These are phyloP conservation scores for Tolypocladium cylindrosporum DNA, from an alignment of 2,329 filamentous ascomycete genomes.

Conservation along the genomic window DNA sequence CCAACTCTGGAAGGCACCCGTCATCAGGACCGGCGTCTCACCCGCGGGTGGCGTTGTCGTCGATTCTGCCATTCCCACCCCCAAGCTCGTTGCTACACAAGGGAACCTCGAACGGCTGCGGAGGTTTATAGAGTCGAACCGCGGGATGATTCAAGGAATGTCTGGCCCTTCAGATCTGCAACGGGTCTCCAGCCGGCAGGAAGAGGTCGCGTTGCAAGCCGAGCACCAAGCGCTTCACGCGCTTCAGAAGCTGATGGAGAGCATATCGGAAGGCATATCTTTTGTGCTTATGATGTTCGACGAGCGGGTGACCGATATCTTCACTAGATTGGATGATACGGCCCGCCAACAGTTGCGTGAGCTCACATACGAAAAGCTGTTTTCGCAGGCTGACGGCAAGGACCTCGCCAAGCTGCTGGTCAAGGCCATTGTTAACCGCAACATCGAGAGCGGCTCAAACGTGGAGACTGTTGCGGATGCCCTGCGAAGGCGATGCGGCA, in stretches of 20 bases:
- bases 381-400: conserved; percentile 68
- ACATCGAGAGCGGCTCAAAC: conserved; percentile 92
- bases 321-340: conserved; percentile 60
- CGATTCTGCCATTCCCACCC: conserved; percentile 52
- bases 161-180: conserved; percentile 84
- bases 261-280: conserved; percentile 92
- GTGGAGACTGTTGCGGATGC: conserved; percentile 96
- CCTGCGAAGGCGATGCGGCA: conserved; percentile 83
- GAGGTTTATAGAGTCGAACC: conserved; percentile 79
- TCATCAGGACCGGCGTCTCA: conserved; percentile 47
- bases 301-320: conserved; percentile 83
- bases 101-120: conserved; percentile 69
- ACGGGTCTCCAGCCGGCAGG: conserved; percentile 68
- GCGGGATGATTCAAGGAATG: conserved; percentile 83
- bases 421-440: conserved; percentile 95
- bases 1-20: conserved; percentile 73
- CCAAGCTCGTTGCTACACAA: conserved; percentile 69
- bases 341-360: conserved; percentile 60
- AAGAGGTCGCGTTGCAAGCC: conserved; percentile 84
- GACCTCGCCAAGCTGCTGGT: conserved; percentile 90
- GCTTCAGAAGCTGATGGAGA: conserved; percentile 73
- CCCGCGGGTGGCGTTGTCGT: conserved; percentile 54
- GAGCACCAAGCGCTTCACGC: conserved; percentile 90
- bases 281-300: conserved; percentile 94
- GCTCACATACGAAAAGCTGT: conserved; percentile 81